Evolutionary conservation across 176 grass and related monocot species (phyloP), one percentile per base, ranked within the genome.

Genomic region (Avena atlantica): DNA sequence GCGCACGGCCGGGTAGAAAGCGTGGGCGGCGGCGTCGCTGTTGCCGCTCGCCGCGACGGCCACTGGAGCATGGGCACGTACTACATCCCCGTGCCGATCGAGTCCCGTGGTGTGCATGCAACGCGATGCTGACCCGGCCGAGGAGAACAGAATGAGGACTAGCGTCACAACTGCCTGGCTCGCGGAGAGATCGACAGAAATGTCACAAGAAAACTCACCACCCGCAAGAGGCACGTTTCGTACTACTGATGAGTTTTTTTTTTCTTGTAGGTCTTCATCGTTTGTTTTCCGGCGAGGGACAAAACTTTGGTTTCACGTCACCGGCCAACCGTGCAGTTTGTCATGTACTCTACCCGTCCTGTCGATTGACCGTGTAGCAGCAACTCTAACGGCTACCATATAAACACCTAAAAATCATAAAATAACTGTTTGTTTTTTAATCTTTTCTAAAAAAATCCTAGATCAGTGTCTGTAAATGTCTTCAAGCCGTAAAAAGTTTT

Each of bases 21-120:
- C 81, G 86, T 85, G 89, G 85, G 89, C 86, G 81, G 86, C 69
- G 76, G 59, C 1, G 81, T 85, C 81, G 60, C 76, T 68, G 81
- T 84, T 73, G 53, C 74, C 27, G 4, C 7, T 47, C 6, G 15
- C 79, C 0, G 83, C 9, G 19, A 24, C 21, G 23, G 74, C 89
- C 89, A 75, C 29, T 76, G 56, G 4, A 25, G 74, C 59, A 45
- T 70, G 85, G 86, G 76, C 89, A 40, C 25, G 25, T 66, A 34
- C 3, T 34, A 31, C 85, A 65, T 78, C 45, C 40, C 37, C 16
- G 40, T 48, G 11, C 5, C 8, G 62, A 68, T 50, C 25, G 53
- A 6, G 7, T 60, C 58, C 57, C 84, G 80, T 82, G 62, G 57
- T 80, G 17, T 34, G 73, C 80, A 12, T 74, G 85, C 48, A 47